Base-by-base conservation (phyloP, 2,329 filamentous ascomycete species). In the Fonsecaea monophora region DNA sequence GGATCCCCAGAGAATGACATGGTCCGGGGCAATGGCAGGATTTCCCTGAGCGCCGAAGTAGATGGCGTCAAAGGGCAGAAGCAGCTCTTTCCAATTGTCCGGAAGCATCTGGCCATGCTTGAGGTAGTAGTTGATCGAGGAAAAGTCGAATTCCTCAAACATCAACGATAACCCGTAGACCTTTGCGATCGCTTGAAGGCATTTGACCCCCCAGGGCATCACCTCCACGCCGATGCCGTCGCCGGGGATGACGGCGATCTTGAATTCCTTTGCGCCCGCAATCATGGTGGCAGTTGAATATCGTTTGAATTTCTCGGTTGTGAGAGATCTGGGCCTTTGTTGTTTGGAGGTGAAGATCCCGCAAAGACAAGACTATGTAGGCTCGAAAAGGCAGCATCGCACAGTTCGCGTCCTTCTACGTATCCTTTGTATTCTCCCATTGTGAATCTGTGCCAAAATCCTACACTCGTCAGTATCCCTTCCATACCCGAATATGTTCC, bases 201-300 rank as follows among this genome's bases (percentile, higher is more conserved):
- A 64, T 78, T 68, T 70, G 84, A 86, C 25, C 76, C 80, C 15
- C 78, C 78, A 3, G 82, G 74, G 3, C 32, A 89, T 82, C 13
- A 90, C 86, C 74, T 90, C 87, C 1, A 82, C 81, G 38, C 88
- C 87, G 56, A 90, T 89, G 30, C 88, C 86, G 73, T 90, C 86
- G 13, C 85, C 86, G 5, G 87, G 84, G 67, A 90, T 87, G 25
- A 86, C 84, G 65, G 86, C 84, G 69, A 89, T 85, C 9, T 38
- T 38, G 9, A 38, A 13, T 8, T 38, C 35, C 35, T 13, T 9
- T 38, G 35, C 35, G 8, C 35, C 35, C 4, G 35, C 35, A 3
- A 38, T 38, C 35, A 38, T 38, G 8, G 8, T 13, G 35, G 35
- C 35, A 3, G 12, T 38, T 9, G 35, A 38, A 13, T 9, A 38